These are phyloP conservation scores for Chalciporus piperatus DNA, from an alignment of 768 basidiomycete species.

Conservation along the genomic window DNA sequence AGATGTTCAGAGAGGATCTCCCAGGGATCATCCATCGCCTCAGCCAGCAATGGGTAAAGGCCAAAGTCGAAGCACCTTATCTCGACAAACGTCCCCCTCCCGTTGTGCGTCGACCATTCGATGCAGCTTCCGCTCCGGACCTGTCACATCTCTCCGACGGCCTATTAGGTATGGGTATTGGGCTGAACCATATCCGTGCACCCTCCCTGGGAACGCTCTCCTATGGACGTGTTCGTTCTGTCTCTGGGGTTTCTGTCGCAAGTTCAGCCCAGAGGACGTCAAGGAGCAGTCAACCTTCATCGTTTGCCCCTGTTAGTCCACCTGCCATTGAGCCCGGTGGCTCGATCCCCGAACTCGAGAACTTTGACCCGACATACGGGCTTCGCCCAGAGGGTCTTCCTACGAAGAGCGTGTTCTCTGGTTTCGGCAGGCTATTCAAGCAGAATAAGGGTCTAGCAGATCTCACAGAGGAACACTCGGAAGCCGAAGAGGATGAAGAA, in stretches of 20 bases:
- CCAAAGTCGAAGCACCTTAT: slow-evolving; percentile 92
- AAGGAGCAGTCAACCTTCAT: slow-evolving; percentile 15
- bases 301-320: slow-evolving; percentile 20
- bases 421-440: slow-evolving; percentile 71
- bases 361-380: slow-evolving; percentile 96
- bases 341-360: slow-evolving; percentile 56
- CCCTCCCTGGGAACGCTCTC: slow-evolving; percentile 18
- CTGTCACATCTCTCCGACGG: slow-evolving; percentile 22
- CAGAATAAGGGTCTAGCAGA: slow-evolving; percentile 72
- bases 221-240: slow-evolving; percentile 36
- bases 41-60: slow-evolving; percentile 93
- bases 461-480: slow-evolving; percentile 63
- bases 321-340: slow-evolving; percentile 23
- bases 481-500: slow-evolving; percentile 39
- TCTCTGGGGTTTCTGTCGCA: slow-evolving; percentile 41
- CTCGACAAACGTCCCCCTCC: slow-evolving; percentile 51
- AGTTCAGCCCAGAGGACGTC: slow-evolving; percentile 30
- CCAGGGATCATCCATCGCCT: slow-evolving; percentile 96
- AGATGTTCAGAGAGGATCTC: slow-evolving; percentile 97
- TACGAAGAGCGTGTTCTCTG: slow-evolving; percentile 74
- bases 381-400: slow-evolving; percentile 90
- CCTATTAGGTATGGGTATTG: slow-evolving; percentile 11
- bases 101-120: slow-evolving; percentile 31
- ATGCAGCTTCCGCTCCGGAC: slow-evolving; percentile 45
- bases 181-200: slow-evolving; percentile 18